A percentile compares a stretch with the other conserved stretches of the same genome.
Conservation (phyloP, 1,284 basidiomycete species). For the Rhodotorula sp. region DNA sequence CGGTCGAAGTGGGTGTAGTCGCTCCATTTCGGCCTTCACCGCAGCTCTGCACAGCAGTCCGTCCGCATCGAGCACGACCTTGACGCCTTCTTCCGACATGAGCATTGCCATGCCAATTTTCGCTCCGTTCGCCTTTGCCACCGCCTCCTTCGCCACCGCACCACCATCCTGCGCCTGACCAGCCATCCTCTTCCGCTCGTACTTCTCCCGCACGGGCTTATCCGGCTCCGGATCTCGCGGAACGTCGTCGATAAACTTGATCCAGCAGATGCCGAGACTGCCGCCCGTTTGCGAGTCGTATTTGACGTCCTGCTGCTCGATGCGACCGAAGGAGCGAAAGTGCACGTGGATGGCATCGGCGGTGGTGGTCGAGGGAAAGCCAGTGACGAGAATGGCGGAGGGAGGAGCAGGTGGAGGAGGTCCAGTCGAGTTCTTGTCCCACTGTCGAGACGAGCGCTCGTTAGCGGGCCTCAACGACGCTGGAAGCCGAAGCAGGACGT, state of each 20-base stretch:
- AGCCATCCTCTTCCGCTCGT: constrained; percentile 28
- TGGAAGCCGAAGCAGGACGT: background rate
- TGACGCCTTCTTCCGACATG: constrained; percentile 49
- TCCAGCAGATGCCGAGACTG: constrained; percentile 75
- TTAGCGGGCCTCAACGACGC: background rate
- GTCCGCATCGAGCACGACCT: constrained; percentile 50
- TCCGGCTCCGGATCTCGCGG: constrained; percentile 36
- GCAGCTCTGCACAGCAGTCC: constrained; percentile 50
- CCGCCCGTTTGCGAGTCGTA: constrained; percentile 76
- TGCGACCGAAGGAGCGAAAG: constrained; percentile 66
- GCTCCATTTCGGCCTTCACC: constrained; percentile 58
- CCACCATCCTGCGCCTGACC: constrained; percentile 47
- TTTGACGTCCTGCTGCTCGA: constrained; percentile 73
- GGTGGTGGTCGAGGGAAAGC: constrained; percentile 70
- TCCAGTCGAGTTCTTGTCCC: constrained; percentile 71
- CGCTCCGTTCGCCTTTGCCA: constrained; percentile 50
- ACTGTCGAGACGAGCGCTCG: constrained; percentile 53
- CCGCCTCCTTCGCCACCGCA: constrained; percentile 48
- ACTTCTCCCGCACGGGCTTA: constrained; percentile 22
- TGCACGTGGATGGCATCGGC: constrained; percentile 65
- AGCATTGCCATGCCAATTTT: constrained; percentile 49
- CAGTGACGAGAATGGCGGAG: constrained; percentile 66
- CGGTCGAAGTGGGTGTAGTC: constrained; percentile 42
- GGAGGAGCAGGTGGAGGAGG: constrained; percentile 67
- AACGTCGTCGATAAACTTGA: constrained; percentile 60